phyloP scores from a whole-genome alignment of 208 protist species.

The Trypanosomatidae sp. region DNA sequence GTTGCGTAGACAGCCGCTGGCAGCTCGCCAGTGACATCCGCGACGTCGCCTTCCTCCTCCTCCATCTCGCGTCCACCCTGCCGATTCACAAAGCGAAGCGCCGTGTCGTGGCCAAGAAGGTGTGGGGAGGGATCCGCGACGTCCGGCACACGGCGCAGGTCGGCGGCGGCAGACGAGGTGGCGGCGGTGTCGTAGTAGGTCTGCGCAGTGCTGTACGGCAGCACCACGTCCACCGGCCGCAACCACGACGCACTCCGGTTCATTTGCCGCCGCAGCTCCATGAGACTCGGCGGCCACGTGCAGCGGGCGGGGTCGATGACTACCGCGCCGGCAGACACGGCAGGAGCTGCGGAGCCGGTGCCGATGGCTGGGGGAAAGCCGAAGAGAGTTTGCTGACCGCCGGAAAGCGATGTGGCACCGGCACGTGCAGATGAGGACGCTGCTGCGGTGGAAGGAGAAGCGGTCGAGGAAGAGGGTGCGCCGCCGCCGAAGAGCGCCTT shows the following conservation, averaged over 20 bases:
- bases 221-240: constrained; percentile 30
- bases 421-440: no score
- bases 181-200: constrained; percentile 19
- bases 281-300: constrained; percentile 21
- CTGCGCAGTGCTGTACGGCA: constrained; percentile 33
- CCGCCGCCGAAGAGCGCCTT: no score
- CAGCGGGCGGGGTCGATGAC: constrained; percentile 4
- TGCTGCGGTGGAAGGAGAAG: no score
- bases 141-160: no score
- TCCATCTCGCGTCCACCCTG: no score
- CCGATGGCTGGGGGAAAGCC: no score
- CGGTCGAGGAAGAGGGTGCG: no score
- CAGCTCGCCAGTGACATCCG: constrained; percentile 9
- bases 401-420: no score
- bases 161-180: no score
- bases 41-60: no score
- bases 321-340: neutral
- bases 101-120: constrained; percentile 18
- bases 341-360: no score
- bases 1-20: constrained; percentile 9
- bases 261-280: constrained; percentile 11
- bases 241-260: neutral
- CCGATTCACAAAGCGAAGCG: constrained; percentile 18
- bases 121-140: constrained; percentile 1
- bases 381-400: no score